These are phyloP conservation scores for Ophiocordyceps camponoti-rufipedis DNA, from an alignment of 2,329 filamentous ascomycete genomes.

Conservation along the genomic window DNA sequence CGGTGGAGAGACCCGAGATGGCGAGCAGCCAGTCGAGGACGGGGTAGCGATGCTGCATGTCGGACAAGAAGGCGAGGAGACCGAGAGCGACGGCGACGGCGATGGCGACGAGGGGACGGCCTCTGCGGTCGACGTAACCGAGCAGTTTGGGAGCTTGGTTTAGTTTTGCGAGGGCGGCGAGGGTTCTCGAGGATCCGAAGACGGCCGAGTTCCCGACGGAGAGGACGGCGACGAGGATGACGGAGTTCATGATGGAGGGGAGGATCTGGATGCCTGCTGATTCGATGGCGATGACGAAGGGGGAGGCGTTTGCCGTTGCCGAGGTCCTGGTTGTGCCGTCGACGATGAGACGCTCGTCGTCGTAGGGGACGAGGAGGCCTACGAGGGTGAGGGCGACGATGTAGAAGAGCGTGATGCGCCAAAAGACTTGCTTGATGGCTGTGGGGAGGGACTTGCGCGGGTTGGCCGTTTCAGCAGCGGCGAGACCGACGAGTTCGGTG, in stretches of 20 bases:
- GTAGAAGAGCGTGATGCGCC: constrained; percentile 85
- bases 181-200: constrained; percentile 78
- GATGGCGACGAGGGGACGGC: constrained; percentile 63
- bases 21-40: constrained; percentile 70
- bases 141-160: constrained; percentile 62
- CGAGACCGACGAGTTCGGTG: constrained; percentile 59
- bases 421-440: constrained; percentile 87
- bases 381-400: constrained; percentile 66
- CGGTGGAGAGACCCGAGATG: constrained; percentile 51
- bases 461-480: constrained; percentile 62
- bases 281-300: constrained; percentile 84
- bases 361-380: constrained; percentile 64
- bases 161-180: constrained; percentile 79
- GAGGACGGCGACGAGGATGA: constrained; percentile 78
- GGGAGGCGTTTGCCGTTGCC: constrained; percentile 59
- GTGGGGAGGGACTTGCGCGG: constrained; percentile 67
- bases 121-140: constrained; percentile 65
- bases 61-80: constrained; percentile 57
- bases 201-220: constrained; percentile 86
- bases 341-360: constrained; percentile 42
- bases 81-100: constrained; percentile 47
- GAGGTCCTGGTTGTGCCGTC: constrained; percentile 19
- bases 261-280: constrained; percentile 67
- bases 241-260: constrained; percentile 83
- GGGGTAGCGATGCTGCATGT: constrained; percentile 35